Evolutionary conservation across 2,329 filamentous ascomycete species (phyloP).

Genomic region (Eutypella sp.): DNA sequence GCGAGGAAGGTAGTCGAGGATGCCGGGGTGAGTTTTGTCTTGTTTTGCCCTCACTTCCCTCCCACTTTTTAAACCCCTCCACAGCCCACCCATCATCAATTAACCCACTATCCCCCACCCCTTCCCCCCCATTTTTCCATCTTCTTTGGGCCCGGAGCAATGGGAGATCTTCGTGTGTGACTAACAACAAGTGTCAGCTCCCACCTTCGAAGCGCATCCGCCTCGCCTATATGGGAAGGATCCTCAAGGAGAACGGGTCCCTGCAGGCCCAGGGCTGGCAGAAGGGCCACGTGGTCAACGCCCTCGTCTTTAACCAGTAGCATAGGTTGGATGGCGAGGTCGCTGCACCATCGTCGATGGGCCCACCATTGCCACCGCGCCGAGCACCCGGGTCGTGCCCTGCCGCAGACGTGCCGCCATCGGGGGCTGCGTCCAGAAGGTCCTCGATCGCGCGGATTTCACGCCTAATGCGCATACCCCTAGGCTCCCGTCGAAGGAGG

Average conservation of each 20-base stretch:
- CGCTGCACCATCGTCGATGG: not conserved
- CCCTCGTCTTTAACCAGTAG: constrained; percentile 57
- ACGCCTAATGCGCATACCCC: no score
- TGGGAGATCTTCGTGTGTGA: constrained; percentile 4
- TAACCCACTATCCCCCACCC: no score
- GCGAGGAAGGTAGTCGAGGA: constrained; percentile 59
- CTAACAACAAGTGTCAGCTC: constrained; percentile 41
- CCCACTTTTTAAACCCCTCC: no score
- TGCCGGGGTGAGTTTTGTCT: constrained; percentile 49
- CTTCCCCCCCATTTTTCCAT: constrained; percentile 1
- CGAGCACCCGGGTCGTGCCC: no score
- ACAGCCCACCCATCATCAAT: no score
- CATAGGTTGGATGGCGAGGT: constrained; percentile 6
- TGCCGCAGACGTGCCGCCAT: no score
- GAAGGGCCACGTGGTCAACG: constrained; percentile 70
- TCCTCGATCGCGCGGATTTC: no score
- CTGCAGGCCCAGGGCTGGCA: constrained; percentile 71
- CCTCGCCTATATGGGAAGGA: constrained; percentile 76
- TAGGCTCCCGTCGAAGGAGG: no score
- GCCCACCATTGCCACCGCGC: not conserved
- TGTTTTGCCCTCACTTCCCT: constrained; percentile 1
- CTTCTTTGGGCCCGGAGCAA: no score
- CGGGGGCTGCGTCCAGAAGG: no score
- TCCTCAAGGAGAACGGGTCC: constrained; percentile 64
- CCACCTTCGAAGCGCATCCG: constrained; percentile 55